Evolutionary conservation across 805 yeast genomes (phyloP), one percentile per base, ranked within the genome.

Genomic region (Yarrowia deformans): DNA sequence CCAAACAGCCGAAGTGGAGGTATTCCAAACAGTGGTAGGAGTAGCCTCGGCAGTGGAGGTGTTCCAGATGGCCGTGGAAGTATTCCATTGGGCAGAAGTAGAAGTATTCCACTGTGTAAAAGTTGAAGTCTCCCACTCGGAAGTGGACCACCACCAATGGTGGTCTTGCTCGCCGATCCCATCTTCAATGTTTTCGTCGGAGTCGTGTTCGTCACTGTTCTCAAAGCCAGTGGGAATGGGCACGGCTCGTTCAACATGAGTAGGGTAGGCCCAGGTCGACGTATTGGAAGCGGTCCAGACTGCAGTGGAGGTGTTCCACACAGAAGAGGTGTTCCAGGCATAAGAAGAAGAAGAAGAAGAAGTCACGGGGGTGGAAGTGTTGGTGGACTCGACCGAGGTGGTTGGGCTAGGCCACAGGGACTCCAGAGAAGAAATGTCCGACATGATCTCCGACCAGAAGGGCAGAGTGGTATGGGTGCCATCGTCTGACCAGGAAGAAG

Each of bases 261-360:
- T 54, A 19, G 34, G 60, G 34, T 39, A n/a, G 12, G 48, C 63
- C 29, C 29, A 29, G 63, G 63, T 40, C 8, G 63, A 56, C 13
- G 63, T 56, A 37, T 55, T 55, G 61, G 61, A 55, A 39, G 61
- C 46, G 46, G 45, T 55, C 61, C 46, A 55, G 46, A n/a, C 46
- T 40, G 61, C 61, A 6, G 61, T 55, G 61, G 61, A 55, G 13
- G 61, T 39, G 46, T 55, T 55, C 61, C 61, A 55, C 9, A 12
- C 37, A 16, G 60, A 35, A 42, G 56, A 50, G 16, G 56, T 50
- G 54, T 49, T 49, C 54, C 54, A 49, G 54, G 16, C 8, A 34
- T 29, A 34, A 18, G 52, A 48, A 13, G 52, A 4, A n/a, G 60
- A 35, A n/a, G n/a, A n/a, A 18, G 56, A 37, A 54, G 58, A 35